These are phyloP conservation scores for Trichoderma brevicompactum DNA, from an alignment of 2,329 filamentous ascomycete genomes.

Conservation along the genomic window DNA sequence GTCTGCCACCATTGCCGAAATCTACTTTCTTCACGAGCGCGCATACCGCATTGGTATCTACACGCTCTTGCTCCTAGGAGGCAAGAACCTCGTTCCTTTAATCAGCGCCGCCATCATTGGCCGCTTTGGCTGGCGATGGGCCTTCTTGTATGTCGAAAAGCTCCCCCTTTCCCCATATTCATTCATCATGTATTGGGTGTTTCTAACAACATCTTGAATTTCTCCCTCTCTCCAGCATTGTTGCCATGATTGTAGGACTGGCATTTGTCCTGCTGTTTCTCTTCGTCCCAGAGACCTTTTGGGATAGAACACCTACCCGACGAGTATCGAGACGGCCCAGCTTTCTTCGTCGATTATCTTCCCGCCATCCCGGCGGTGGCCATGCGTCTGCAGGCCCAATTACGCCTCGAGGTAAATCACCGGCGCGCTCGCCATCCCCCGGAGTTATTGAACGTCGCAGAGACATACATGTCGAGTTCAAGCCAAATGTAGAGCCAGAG, in stretches of 20 bases:
- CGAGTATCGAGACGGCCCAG: constrained; percentile 48
- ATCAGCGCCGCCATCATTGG: constrained; percentile 86
- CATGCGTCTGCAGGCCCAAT: constrained; percentile 28
- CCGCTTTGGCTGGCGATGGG: constrained; percentile 82
- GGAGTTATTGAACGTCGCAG: constrained; percentile 34
- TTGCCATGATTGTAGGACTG: constrained; percentile 77
- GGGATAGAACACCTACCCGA: constrained; percentile 76
- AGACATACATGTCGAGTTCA: constrained; percentile 43
- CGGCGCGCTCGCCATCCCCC: constrained; percentile 31
- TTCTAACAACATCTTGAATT: background rate
- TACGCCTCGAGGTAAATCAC: constrained; percentile 9
- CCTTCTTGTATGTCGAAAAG: constrained; percentile 70
- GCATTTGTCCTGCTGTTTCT: constrained; percentile 76
- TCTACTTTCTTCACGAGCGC: constrained; percentile 93
- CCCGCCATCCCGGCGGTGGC: constrained; percentile 39
- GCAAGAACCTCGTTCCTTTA: constrained; percentile 88
- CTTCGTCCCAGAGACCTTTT: constrained; percentile 94
- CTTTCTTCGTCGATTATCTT: constrained; percentile 55
- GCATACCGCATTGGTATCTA: constrained; percentile 94
- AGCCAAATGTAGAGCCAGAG: constrained; percentile 7
- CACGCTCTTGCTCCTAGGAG: constrained; percentile 82
- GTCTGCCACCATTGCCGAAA: constrained; percentile 92
- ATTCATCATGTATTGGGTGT: background rate
- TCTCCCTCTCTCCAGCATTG: constrained; percentile 60
- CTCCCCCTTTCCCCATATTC: background rate